Base-by-base conservation (phyloP, 345 rosid genomes). In the Lenwebbia sp. region DNA sequence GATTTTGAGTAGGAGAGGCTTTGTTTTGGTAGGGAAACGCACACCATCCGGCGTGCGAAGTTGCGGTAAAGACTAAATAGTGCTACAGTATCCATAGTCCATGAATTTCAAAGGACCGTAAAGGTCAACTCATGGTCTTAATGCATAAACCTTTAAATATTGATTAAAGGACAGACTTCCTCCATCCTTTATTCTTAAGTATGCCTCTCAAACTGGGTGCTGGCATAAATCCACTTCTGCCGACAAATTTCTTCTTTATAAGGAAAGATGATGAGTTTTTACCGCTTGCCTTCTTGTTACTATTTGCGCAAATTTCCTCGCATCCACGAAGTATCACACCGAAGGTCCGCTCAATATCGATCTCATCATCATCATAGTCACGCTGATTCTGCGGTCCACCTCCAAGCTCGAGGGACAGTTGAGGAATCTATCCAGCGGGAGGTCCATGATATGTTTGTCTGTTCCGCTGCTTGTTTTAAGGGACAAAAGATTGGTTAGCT, bases 341-440 rank as follows among this genome's bases (percentile, higher is more conserved):
- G 41, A 95, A 94, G 25, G 96, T 94, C 82, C 94, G 90, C 84
- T 95, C 98, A 81, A 95, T 96, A 23, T 95, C 94, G 57, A 90
- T 95, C 52, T 93, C 95, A 14, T 91, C 93, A 14, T 21, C 26
- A 21, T 76, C 85, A 60, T 89, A 90, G 83, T 78, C 83, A 84
- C 90, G n/a, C 94, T 93, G 74, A 93, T 91, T 86, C 99, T 89
- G 83, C 98, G 87, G 50, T 93, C 96, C 5, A 96, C 96, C 85
- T 96, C 99, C 90, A 96, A 93, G 89, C 96, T 94, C 13, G 98
- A 96, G 82, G 99, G 99, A 86, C 99, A 94, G 54, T 95, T 95
- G 28, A 96, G 93, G 88, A n/a, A n/a, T n/a, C n/a, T n/a, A n/a
- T n/a, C n/a, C n/a, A n/a, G n/a, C n/a, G n/a, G n/a, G n/a, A n/a